phyloP scores from a whole-genome alignment of 2,329 filamentous ascomycete species.

The Pseudodiploospora longispora region DNA sequence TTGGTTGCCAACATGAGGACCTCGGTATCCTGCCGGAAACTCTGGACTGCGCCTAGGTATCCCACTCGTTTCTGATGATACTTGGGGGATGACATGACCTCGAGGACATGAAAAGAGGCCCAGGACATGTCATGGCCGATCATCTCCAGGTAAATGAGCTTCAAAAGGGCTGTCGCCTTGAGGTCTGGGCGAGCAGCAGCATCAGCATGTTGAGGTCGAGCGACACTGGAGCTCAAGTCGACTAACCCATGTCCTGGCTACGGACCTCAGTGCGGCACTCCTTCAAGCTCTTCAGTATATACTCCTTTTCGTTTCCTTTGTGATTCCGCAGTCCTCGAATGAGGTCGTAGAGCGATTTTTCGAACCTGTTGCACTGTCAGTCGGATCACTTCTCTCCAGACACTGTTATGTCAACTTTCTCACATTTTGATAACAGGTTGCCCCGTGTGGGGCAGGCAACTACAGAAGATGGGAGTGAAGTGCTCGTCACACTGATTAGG shows the following conservation, averaged over 20 bases:
- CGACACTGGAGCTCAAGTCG: background rate
- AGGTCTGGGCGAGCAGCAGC: conserved; percentile 51
- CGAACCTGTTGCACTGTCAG: conserved; percentile 64
- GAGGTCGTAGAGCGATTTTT: conserved; percentile 98
- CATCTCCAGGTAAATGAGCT: conserved; percentile 97
- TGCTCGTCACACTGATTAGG: conserved; percentile 1
- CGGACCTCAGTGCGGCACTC: conserved; percentile 93
- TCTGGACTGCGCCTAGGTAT: conserved; percentile 92
- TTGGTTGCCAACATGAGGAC: conserved; percentile 97
- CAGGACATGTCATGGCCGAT: conserved; percentile 99
- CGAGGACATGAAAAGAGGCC: conserved; percentile 95
- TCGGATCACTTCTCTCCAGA: background rate
- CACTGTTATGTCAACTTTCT: conserved; percentile 14
- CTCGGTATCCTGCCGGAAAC: conserved; percentile 90
- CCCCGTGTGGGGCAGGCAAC: conserved; percentile 12
- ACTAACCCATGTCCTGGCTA: conserved; percentile 82
- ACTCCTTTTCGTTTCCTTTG: conserved; percentile 90
- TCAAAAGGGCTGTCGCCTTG: conserved; percentile 91
- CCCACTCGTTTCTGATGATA: conserved; percentile 93
- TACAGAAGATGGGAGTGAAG: background rate
- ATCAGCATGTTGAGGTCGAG: conserved; percentile 3
- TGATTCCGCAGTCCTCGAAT: conserved; percentile 92
- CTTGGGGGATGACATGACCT: conserved; percentile 96
- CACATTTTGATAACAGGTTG: conserved; percentile 14
- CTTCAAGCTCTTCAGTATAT: conserved; percentile 85